Evolutionary conservation across 345 rosid species (phyloP), one percentile per base, ranked within the genome.

Genomic region (Gossypium australe): DNA sequence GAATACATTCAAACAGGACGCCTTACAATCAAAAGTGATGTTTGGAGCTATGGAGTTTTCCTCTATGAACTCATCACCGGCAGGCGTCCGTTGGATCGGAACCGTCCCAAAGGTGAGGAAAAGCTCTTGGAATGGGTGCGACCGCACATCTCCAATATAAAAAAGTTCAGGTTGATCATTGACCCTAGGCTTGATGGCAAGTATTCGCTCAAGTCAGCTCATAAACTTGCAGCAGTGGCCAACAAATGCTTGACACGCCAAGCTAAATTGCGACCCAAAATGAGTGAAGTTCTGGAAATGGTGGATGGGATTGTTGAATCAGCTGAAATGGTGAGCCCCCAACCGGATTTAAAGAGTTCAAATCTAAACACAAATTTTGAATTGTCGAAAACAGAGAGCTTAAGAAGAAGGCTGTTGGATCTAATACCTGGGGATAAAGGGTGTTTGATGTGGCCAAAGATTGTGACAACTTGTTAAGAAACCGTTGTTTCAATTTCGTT

Each of bases 31-130:
- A 95, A 90, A 67, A 92, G 89, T 73, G 98, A 92, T 53, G 94
- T 92, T 13, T 95, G 97, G 98, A 84, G 97, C 81, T 95, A 88
- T 7, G 98, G 99, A 71, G 85, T 95, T 61, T 95, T 92, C 78
- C 87, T 91, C 0, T 95, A 91, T 3, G 97, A 95, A 68, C 99
- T 95, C 74, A 91, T 92, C 55, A 95, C 99, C 0, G 98, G 97
- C 7, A 89, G 98, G 68, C 89, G 92, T 3, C 99, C 98, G 6
- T 60, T 92, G 29, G 99, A 92, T 68, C 73, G 90, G 0, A 91
- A 87, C 82, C 90, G 97, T 0, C 99, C 98, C 20, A 92, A 87
- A 84, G 79, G 86, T 34, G 97, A 93, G 79, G 93, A 93, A 43
- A 95, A 91, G 45, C 94, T 95, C 62, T 79, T 95, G 99, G 86